Evolutionary conservation across 192 early-diverging fungal species (phyloP).

Genomic region (Jimgerdemannia flammicorona): DNA sequence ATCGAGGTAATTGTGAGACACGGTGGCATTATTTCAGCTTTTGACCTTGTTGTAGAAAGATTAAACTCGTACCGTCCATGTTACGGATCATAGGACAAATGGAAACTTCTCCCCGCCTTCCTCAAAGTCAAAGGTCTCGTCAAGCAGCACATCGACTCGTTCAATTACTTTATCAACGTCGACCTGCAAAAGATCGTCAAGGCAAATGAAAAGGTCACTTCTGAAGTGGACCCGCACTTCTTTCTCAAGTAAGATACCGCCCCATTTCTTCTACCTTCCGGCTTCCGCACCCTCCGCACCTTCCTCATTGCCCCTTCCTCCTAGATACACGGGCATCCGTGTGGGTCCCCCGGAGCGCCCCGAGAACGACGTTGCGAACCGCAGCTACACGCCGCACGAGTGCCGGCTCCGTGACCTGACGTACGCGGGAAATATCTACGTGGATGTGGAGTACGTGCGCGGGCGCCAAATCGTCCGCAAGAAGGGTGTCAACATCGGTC

Average conservation of each 20-base stretch:
- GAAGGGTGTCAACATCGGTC: slow-evolving; percentile 79
- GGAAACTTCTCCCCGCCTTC: slow-evolving; percentile 96
- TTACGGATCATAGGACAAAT: slow-evolving; percentile 76
- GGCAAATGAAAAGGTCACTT: slow-evolving; percentile 85
- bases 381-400: slow-evolving; percentile 88
- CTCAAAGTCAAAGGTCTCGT: slow-evolving; percentile 95
- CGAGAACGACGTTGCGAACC: slow-evolving; percentile 68
- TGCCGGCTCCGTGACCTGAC: slow-evolving; percentile 95
- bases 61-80: background rate
- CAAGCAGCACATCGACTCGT: slow-evolving; percentile 99
- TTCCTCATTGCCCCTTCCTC: background rate
- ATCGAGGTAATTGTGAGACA: slow-evolving; percentile 21
- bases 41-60: background rate
- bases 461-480: slow-evolving; percentile 77
- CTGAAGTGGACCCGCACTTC: slow-evolving; percentile 92
- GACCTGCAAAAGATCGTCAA: slow-evolving; percentile 93
- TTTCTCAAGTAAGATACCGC: slow-evolving; percentile 68
- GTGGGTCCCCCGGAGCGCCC: slow-evolving; percentile 78
- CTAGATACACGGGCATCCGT: slow-evolving; percentile 82
- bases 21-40: background rate
- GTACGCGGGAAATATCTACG: slow-evolving; percentile 88
- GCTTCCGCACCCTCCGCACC: background rate
- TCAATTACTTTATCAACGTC: slow-evolving; percentile 97
- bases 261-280: background rate
- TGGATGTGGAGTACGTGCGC: slow-evolving; percentile 91